Percentiles rank a stretch among this genome's conserved stretches.
These are phyloP conservation scores for Penicillium rolfsii DNA, from an alignment of 2,329 filamentous ascomycete genomes.

Conservation along the genomic window DNA sequence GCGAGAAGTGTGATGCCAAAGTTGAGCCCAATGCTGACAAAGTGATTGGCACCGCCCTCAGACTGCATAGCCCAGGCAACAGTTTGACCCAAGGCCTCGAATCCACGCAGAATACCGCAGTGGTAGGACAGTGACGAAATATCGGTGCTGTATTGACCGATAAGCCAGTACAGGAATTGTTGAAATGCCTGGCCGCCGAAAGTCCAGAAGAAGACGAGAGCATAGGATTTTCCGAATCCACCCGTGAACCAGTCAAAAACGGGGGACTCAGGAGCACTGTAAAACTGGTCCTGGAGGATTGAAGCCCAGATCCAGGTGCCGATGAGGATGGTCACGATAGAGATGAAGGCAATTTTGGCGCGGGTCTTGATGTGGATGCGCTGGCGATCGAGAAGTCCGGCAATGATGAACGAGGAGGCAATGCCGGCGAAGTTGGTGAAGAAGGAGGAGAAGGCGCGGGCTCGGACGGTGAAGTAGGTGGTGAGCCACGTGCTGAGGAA, in stretches of 20 bases:
- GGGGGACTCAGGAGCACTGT: constrained; percentile 23
- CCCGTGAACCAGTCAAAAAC: constrained; percentile 30
- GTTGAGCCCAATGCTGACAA: constrained; percentile 32
- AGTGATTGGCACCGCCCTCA: constrained; percentile 29
- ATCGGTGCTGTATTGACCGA: constrained; percentile 32
- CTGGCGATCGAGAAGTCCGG: constrained; percentile 28
- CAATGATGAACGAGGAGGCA: constrained; percentile 29
- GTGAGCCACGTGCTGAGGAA: constrained; percentile 34
- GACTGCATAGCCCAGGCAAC: constrained; percentile 34
- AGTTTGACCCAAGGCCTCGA: constrained; percentile 31
- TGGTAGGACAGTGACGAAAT: constrained; percentile 31
- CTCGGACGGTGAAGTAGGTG: constrained; percentile 30
- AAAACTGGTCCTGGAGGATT: constrained; percentile 29
- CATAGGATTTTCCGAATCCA: constrained; percentile 29
- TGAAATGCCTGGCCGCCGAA: constrained; percentile 31
- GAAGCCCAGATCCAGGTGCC: constrained; percentile 33
- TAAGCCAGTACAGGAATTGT: constrained; percentile 33
- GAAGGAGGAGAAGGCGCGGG: constrained; percentile 32
- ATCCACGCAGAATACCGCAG: constrained; percentile 30
- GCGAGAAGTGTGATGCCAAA: constrained; percentile 30
- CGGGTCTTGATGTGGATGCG: constrained; percentile 31
- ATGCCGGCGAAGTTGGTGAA: constrained; percentile 33
- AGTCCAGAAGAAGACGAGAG: constrained; percentile 31
- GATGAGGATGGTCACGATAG: constrained; percentile 22
- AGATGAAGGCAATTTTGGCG: constrained; percentile 25